Percentiles rank a stretch among this genome's conserved stretches.
Conservation (phyloP, 306 rosid species). For the Cucumis cinereus region DNA sequence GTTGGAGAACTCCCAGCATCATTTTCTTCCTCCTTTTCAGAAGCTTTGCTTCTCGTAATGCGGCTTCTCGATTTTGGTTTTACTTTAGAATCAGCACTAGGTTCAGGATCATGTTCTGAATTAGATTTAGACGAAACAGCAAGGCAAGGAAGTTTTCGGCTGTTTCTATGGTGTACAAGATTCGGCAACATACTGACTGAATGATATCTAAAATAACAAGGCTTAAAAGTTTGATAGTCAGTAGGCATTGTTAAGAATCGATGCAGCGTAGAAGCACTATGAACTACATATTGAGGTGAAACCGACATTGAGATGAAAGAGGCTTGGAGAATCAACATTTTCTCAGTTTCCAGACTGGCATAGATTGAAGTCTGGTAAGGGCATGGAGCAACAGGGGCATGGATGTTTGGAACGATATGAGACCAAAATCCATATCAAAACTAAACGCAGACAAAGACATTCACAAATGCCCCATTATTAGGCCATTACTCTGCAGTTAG, state of each 20-base stretch:
- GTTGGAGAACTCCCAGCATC: constrained; percentile 20
- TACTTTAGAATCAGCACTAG: constrained; percentile 11
- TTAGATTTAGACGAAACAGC: constrained; percentile 26
- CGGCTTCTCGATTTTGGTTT: constrained; percentile 14
- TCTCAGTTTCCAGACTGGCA: background rate
- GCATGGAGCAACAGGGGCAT: background rate
- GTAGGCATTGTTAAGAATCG: constrained; percentile 9
- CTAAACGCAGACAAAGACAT: background rate
- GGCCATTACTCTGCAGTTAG: background rate
- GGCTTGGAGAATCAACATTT: constrained; percentile 29
- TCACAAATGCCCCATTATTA: background rate
- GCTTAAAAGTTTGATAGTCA: constrained; percentile 7
- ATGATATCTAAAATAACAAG: constrained; percentile 6
- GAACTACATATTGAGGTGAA: constrained; percentile 12
- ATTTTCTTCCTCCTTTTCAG: constrained; percentile 11
- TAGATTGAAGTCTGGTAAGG: background rate
- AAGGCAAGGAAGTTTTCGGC: constrained; percentile 23
- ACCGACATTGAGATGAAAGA: constrained; percentile 15
- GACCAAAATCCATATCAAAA: background rate
- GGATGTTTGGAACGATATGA: background rate
- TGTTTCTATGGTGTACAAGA: constrained; percentile 10
- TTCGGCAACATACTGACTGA: constrained; percentile 10
- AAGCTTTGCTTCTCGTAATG: constrained; percentile 9
- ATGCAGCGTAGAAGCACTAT: constrained; percentile 7
- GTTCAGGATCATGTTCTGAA: constrained; percentile 28